These are phyloP conservation scores for Penicillium flavigenum DNA, from an alignment of 495 filamentous ascomycete species.

Conservation along the genomic window DNA sequence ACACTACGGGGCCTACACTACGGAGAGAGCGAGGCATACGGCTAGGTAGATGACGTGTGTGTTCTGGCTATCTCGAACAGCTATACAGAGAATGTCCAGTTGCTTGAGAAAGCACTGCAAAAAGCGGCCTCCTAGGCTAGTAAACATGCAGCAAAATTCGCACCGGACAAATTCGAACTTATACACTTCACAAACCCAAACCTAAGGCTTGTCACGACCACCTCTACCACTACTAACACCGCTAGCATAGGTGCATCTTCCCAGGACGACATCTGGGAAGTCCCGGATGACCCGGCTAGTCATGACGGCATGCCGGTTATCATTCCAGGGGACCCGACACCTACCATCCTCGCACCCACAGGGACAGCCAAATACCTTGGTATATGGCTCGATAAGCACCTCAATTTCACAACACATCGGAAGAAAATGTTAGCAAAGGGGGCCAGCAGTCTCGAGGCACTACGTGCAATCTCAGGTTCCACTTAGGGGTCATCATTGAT, in stretches of 20 bases:
- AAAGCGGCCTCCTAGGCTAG: not conserved
- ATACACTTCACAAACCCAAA: slow-evolving; percentile 13
- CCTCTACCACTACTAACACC: too few species aligned
- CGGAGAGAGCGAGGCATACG: not conserved
- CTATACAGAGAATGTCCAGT: not conserved
- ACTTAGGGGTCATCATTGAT: slow-evolving; percentile 12
- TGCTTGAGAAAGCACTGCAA: not conserved
- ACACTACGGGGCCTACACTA: not conserved
- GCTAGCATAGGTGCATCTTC: too few species aligned
- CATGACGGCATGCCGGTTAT: slow-evolving; percentile 1
- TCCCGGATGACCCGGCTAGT: not conserved
- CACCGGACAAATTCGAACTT: slow-evolving; percentile 6
- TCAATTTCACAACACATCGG: slow-evolving; percentile 16
- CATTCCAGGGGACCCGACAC: not conserved
- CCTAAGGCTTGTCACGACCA: too few species aligned
- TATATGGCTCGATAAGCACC: slow-evolving; percentile 20
- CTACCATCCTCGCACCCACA: not conserved
- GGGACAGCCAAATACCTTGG: slow-evolving; percentile 10
- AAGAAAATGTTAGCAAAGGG: slow-evolving; percentile 16
- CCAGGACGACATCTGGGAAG: not conserved
- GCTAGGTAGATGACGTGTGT: not conserved
- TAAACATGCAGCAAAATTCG: not conserved
- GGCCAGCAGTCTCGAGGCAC: slow-evolving; percentile 11
- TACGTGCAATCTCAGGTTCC: not conserved
- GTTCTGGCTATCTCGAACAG: not conserved